Evolutionary conservation across 225 moss, liverwort and hornwort species (phyloP), one percentile per base, ranked within the genome.

Genomic region (Pseudisothecium myosuroides): DNA sequence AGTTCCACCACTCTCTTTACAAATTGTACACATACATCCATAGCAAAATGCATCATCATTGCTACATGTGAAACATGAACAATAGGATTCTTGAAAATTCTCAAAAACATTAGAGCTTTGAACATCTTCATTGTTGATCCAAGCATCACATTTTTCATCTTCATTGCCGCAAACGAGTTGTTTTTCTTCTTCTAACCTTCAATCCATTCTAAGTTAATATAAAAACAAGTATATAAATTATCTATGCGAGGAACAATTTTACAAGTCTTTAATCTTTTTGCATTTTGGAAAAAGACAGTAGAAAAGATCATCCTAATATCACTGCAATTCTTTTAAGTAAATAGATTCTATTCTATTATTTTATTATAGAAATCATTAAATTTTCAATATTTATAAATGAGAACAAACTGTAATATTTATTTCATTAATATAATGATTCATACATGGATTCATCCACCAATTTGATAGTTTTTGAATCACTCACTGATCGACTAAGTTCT

Each of bases 1-100:
- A 31, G 32, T 22, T 60, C 66, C n/a, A 23, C 90, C 88, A 12
- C 73, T 84, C 5, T 90, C 92, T 89, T 91, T 92, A 68, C 94
- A 95, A 77, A 95, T 87, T 31, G 86, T 93, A 72, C 94, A 95
- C 80, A 69, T 91, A 82, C 94, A 95, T 79, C 93, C 94, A 60
- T 93, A 88, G 43, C 93, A 95, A 88, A 93, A 95, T 4, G 86
- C 37, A 59, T 90, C 50, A 45, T 92, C 68, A 9, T 90, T 88
- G 22, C 84, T 89, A 89, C 94, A 95, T 22, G 82, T 90, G 13
- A 91, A 93, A 82, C 94, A 95, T 74, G 91, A 66, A 81, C 94
- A 95, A 86, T 89, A 91, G 0, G 86, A 82, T 80, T 92, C 89
- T 69, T 94, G 90, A 12, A 82, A 7, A 27, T n/a, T 52, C 2